Evolutionary conservation across 441 rosid species (phyloP).

Genomic region (Gossypium davidsonii): DNA sequence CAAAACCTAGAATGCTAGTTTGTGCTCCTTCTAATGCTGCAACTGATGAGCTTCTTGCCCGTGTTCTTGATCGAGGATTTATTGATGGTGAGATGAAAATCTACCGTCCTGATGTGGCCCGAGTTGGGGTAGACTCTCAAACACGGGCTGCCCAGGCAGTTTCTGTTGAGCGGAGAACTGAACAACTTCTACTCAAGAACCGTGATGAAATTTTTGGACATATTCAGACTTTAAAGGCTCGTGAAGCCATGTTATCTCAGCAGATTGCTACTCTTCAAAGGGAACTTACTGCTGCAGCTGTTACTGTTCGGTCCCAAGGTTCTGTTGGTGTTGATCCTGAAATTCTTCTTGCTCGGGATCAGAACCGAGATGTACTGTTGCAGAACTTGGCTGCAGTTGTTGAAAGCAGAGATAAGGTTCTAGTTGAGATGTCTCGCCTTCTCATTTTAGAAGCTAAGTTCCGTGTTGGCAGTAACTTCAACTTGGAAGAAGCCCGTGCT

Average conservation of each 20-base stretch:
- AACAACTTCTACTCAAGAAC: slow-evolving; percentile 66
- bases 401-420: slow-evolving; percentile 88
- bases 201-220: slow-evolving; percentile 85
- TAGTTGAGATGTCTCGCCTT: slow-evolving; percentile 96
- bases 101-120: slow-evolving; percentile 94
- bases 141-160: slow-evolving; percentile 98
- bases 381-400: slow-evolving; percentile 92
- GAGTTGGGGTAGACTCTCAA: slow-evolving; percentile 97
- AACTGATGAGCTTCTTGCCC: slow-evolving; percentile 93
- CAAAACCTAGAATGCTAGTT: slow-evolving; percentile 94
- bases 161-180: slow-evolving; percentile 96
- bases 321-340: slow-evolving; percentile 98
- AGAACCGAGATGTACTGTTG: slow-evolving; percentile 74
- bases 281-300: slow-evolving; percentile 74
- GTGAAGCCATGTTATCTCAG: slow-evolving; percentile 71
- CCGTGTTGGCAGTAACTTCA: slow-evolving; percentile 70
- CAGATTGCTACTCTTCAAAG: slow-evolving; percentile 72
- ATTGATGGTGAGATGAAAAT: slow-evolving; percentile 99
- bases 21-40: slow-evolving; percentile 99
- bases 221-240: slow-evolving; percentile 72
- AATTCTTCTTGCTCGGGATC: slow-evolving; percentile 82
- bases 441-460: slow-evolving; percentile 74
- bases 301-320: slow-evolving; percentile 76
- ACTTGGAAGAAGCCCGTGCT: slow-evolving; percentile 94
- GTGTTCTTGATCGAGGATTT: slow-evolving; percentile 96